Conservation (phyloP, 2,329 filamentous ascomycete genomes). For the Neocatenulostroma microsporum region DNA sequence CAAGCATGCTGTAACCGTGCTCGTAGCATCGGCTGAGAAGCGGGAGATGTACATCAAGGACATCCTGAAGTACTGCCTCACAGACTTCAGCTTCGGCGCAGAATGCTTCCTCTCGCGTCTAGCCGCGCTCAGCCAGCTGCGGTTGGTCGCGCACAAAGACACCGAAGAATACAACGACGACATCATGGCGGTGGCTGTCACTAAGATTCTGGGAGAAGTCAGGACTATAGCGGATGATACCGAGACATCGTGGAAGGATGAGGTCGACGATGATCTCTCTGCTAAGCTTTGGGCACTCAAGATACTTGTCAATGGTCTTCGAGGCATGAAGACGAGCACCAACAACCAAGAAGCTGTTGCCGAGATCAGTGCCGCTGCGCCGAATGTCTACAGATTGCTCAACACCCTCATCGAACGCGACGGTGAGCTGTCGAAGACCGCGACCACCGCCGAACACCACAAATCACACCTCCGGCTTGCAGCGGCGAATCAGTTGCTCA, state of each 20-base stretch:
- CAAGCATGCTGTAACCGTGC: constrained; percentile 88
- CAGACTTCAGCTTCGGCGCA: constrained; percentile 64
- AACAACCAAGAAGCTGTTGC: constrained; percentile 29
- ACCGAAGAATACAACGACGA: constrained; percentile 61
- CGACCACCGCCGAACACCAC: constrained; percentile 69
- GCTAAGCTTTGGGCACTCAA: constrained; percentile 79
- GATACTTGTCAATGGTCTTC: constrained; percentile 76
- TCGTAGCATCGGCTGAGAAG: constrained; percentile 67
- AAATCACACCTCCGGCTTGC: constrained; percentile 72
- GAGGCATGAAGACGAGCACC: constrained; percentile 43
- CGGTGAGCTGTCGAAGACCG: constrained; percentile 69
- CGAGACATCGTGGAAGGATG: constrained; percentile 38
- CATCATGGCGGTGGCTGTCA: constrained; percentile 71
- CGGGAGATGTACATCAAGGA: constrained; percentile 83
- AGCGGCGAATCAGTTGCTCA: constrained; percentile 73
- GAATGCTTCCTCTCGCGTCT: constrained; percentile 68
- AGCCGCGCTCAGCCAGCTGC: constrained; percentile 64
- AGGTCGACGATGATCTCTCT: constrained; percentile 69
- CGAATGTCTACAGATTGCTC: constrained; percentile 68
- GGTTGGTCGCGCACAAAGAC: constrained; percentile 64
- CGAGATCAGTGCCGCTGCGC: constrained; percentile 46
- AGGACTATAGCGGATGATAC: constrained; percentile 47
- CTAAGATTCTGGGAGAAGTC: constrained; percentile 63
- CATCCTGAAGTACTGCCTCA: constrained; percentile 66
- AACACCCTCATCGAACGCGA: constrained; percentile 65